Evolutionary conservation across 1,284 basidiomycete genomes (phyloP), one percentile per base, ranked within the genome.

Genomic region (Exsudoporus floridanus): DNA sequence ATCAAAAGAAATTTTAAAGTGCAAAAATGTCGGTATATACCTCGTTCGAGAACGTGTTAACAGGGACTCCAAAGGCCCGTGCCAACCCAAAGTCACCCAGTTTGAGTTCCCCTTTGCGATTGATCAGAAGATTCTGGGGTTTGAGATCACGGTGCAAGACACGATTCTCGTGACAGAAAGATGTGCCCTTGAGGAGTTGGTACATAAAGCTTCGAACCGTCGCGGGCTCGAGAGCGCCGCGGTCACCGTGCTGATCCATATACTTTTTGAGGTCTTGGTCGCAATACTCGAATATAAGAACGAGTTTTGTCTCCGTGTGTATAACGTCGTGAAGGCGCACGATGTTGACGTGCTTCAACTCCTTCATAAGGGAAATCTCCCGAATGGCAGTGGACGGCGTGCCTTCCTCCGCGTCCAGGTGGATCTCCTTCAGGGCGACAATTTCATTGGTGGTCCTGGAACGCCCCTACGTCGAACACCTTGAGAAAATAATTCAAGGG

Each of bases 251-350:
- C 33, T 93, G 88, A 73, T 99, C 97, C 97, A 99, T 99, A 74
- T 98, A 99, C 70, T 95, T 94, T 75, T 99, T 99, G 51, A 99
- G 79, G 73, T 99, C 97, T 71, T 95, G 90, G 68, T 99, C 97
- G 74, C 97, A 97, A 70, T 88, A 99, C 73, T 99, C 97, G 70
- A 99, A 98, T 56, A 99, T 97, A 56, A 99, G 92, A 64, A 98
- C 92, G 40, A 99, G 88, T 67, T 99, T 99, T 28, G 94, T 90
- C 73, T 99, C 94, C 19, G 93, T 97, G 71, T 98, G 95, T 57
- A 99, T 98, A 53, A 99, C 97, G 70, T 99, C 97, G 78, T 98
- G 88, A 16, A 99, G 84, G 63, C 96, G 92, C 66, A 94, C 90
- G 63, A 95, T 94, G 74, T 97, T 96, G 75, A 89, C 84, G 65